A percentile compares a stretch with the other conserved stretches of the same genome.
phyloP scores from a whole-genome alignment of 2,329 filamentous ascomycete species.

The Fusarium begoniae region DNA sequence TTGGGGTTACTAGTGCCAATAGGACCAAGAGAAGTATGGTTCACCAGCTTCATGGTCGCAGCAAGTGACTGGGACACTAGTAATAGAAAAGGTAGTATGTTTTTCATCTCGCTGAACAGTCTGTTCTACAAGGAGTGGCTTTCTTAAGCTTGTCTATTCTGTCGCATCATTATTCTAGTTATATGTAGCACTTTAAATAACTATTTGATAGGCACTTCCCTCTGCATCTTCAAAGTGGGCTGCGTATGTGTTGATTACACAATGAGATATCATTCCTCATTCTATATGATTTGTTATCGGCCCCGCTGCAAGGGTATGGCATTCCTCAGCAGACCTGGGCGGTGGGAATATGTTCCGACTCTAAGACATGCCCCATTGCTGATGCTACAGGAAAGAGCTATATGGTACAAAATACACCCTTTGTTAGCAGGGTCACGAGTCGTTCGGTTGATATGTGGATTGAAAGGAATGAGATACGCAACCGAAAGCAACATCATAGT shows the following conservation, averaged over 20 bases:
- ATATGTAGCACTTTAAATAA: background rate
- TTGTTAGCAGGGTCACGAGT: accelerated
- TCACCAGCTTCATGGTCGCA: background rate
- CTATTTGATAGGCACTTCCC: background rate
- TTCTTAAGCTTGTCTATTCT: background rate
- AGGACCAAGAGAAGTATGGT: background rate
- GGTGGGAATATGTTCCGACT: background rate
- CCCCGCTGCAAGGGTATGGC: background rate
- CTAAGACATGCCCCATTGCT: background rate
- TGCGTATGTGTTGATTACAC: background rate
- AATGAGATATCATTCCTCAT: background rate
- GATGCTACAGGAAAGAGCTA: too few relatives aligned
- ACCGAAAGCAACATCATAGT: background rate
- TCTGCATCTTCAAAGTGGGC: accelerated
- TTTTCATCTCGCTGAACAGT: background rate
- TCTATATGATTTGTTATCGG: too few relatives aligned
- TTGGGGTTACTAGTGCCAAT: background rate
- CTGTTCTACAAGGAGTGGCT: too few relatives aligned
- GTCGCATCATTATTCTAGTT: too few relatives aligned
- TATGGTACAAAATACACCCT: too few relatives aligned
- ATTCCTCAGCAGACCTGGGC: background rate
- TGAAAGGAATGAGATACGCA: background rate
- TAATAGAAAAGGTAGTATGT: background rate
- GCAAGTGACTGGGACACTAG: background rate
- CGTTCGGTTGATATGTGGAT: accelerated